Evolutionary conservation across 495 filamentous ascomycete genomes (phyloP).

Genomic region (Lichina pygmaea): DNA sequence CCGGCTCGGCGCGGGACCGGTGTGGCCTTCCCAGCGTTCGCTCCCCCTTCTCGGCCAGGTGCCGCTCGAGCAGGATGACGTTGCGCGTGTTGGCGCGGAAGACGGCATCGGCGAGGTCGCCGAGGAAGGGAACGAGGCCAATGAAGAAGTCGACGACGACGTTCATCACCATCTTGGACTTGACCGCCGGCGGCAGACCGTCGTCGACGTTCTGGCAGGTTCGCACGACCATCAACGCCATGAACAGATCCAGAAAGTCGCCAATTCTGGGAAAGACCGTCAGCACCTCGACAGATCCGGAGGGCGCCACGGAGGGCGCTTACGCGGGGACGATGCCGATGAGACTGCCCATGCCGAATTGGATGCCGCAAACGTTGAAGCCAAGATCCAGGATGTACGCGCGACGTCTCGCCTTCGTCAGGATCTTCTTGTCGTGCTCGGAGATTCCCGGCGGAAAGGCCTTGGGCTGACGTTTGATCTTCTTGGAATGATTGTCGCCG

Average conservation of each 20-base stretch:
- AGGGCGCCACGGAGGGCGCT: conserved; percentile 11
- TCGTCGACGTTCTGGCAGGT: conserved; percentile 43
- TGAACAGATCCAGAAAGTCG: conserved; percentile 41
- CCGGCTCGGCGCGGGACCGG: neutral
- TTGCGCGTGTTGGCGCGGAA: conserved; percentile 53
- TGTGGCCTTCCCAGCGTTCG: conserved; percentile 10
- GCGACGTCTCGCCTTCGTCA: conserved; percentile 51
- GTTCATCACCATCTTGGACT: conserved; percentile 46
- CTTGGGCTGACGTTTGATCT: conserved; percentile 39
- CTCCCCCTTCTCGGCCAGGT: conserved; percentile 29
- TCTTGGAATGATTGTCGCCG: conserved; percentile 21
- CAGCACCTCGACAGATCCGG: neutral
- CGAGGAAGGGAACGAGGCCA: conserved; percentile 63
- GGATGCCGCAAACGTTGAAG: conserved; percentile 45
- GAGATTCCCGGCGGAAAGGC: conserved; percentile 47
- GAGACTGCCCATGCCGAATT: conserved; percentile 60
- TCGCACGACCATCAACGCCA: conserved; percentile 41
- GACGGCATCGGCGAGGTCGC: conserved; percentile 50
- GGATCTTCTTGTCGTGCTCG: conserved; percentile 46
- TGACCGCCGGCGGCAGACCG: conserved; percentile 28
- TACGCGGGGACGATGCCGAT: conserved; percentile 59
- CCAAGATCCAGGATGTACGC: conserved; percentile 69
- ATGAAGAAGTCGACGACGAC: conserved; percentile 52
- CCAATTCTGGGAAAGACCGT: conserved; percentile 25
- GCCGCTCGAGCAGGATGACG: conserved; percentile 43